These are phyloP conservation scores for Penicillium coffeae DNA, from an alignment of 495 filamentous ascomycete genomes.

Conservation along the genomic window DNA sequence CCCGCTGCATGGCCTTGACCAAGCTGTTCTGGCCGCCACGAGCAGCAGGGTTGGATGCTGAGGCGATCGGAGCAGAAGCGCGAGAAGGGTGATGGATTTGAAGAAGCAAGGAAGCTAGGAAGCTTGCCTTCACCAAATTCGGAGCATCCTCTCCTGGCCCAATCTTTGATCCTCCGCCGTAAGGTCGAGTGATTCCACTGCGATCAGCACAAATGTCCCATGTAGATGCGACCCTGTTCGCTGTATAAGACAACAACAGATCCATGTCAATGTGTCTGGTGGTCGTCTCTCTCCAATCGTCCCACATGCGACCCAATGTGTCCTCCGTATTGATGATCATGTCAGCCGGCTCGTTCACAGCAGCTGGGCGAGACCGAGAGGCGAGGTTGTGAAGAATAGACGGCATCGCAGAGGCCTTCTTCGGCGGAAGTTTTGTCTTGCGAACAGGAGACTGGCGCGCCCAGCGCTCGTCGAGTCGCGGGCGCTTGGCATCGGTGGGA, in stretches of 20 bases:
- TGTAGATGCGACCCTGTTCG: conserved; percentile 50
- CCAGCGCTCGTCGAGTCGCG: conserved; percentile 45
- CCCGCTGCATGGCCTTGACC: conserved; percentile 29
- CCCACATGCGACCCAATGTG: conserved; percentile 44
- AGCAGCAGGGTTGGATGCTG: conserved; percentile 18
- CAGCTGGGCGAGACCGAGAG: conserved; percentile 25
- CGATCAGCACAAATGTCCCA: conserved; percentile 55
- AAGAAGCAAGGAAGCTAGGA: conserved; percentile 65
- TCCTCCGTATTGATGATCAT: conserved; percentile 46
- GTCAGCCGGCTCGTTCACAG: conserved; percentile 40
- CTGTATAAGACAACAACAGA: conserved; percentile 50
- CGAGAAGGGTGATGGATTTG: conserved; percentile 67
- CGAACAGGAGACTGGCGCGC: conserved; percentile 32
- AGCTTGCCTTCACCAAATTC: conserved; percentile 66
- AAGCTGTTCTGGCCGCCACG: conserved; percentile 26
- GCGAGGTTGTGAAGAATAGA: conserved; percentile 44
- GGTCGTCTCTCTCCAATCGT: conserved; percentile 51
- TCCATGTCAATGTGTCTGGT: conserved; percentile 54
- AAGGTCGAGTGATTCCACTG: conserved; percentile 42
- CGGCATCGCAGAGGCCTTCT: conserved; percentile 48
- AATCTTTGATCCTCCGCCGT: conserved; percentile 48
- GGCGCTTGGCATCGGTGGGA: conserved; percentile 39
- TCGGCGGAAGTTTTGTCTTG: conserved; percentile 39
- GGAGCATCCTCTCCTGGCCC: conserved; percentile 59
- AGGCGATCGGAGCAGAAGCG: conserved; percentile 25